Evolutionary conservation across 2,329 filamentous ascomycete species (phyloP).

Genomic region (Aspergillus aculeatus): DNA sequence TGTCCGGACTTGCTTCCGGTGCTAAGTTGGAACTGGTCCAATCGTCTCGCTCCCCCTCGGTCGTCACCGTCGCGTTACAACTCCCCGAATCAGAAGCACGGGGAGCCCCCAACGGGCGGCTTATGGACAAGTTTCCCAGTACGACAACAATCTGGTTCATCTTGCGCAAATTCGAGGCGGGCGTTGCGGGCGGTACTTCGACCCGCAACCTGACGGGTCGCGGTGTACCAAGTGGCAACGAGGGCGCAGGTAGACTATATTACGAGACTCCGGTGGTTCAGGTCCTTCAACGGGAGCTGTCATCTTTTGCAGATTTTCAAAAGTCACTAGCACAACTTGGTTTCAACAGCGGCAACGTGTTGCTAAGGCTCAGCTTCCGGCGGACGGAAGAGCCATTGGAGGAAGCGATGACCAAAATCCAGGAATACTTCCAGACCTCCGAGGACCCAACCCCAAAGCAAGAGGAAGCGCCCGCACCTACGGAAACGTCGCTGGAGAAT

Average conservation of each 20-base stretch:
- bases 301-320: conserved; percentile 76
- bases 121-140: conserved; percentile 83
- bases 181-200: conserved; percentile 58
- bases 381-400: conserved; percentile 75
- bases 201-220: conserved; percentile 81
- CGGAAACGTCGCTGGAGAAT: conserved; percentile 10
- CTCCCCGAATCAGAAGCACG: conserved; percentile 70
- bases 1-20: conserved; percentile 77
- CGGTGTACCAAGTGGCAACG: conserved; percentile 63
- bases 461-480: conserved; percentile 25
- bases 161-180: conserved; percentile 84
- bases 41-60: conserved; percentile 78
- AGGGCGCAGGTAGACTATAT: conserved; percentile 71
- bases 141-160: conserved; percentile 87
- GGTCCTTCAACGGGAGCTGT: conserved; percentile 76
- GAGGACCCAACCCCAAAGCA: conserved; percentile 30
- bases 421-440: conserved; percentile 64
- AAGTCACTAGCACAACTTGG: conserved; percentile 86
- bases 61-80: conserved; percentile 85
- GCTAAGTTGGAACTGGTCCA: conserved; percentile 91
- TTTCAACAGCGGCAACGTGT: conserved; percentile 76
- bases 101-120: conserved; percentile 62
- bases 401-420: conserved; percentile 80
- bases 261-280: conserved; percentile 86
- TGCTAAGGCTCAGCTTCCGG: conserved; percentile 75